These are phyloP conservation scores for Cryptococcus maquisensis DNA, from an alignment of 1,284 basidiomycete species.

Conservation along the genomic window DNA sequence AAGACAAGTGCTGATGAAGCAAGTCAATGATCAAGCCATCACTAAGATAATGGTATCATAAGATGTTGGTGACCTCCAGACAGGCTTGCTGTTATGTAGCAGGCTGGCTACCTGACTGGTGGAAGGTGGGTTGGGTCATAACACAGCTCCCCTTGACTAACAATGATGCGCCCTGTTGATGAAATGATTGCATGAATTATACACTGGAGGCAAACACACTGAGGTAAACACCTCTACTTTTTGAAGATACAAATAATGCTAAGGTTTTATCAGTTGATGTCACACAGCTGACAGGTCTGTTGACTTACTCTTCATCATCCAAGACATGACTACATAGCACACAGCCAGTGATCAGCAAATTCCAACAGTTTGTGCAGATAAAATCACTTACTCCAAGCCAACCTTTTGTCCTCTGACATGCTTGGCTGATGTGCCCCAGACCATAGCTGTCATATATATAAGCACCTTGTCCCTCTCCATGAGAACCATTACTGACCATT, in stretches of 20 bases:
- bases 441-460: conserved; percentile 50
- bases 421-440: conserved; percentile 66
- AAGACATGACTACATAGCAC: conserved; percentile 57
- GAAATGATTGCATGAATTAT: too few species aligned
- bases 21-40: too few species aligned
- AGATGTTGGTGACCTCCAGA: too few species aligned
- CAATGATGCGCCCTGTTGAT: too few species aligned
- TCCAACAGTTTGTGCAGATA: neutral
- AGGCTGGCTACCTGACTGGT: too few species aligned
- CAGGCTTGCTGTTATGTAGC: too few species aligned
- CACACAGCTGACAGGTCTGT: neutral
- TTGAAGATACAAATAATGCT: conserved; percentile 47
- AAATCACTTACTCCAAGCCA: conserved; percentile 61
- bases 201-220: too few species aligned
- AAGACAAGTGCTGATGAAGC: too few species aligned
- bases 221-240: conserved; percentile 24
- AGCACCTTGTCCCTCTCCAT: neutral
- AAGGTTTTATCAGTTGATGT: neutral
- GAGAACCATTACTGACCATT: conserved; percentile 15
- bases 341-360: neutral
- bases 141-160: too few species aligned
- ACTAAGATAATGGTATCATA: too few species aligned
- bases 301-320: conserved; percentile 71
- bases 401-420: conserved; percentile 95
- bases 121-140: too few species aligned